Evolutionary conservation across 208 protist genomes (phyloP), one percentile per base, ranked within the genome.

Genomic region (Vickermania ingenoplastis): DNA sequence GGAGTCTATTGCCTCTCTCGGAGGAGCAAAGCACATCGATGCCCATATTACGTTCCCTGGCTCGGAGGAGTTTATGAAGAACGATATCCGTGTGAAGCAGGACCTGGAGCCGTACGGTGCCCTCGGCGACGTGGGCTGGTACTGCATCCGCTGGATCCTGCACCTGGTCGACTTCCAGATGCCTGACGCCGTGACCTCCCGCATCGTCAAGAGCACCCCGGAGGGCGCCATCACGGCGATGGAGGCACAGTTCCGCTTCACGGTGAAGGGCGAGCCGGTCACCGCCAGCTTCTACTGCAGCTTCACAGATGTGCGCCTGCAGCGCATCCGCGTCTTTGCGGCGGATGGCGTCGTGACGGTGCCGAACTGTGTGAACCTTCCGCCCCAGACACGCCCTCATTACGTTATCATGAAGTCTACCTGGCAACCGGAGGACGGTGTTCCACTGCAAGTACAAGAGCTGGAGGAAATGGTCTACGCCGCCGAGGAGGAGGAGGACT

Each of bases 111-210:
- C 80, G 29, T 62, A 79, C n/a, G 80, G 83, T 22, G 79, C 73
- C 2, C 67, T 91, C 13, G 80, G 83, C 11, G 80, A 91, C 57
- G 59, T 85, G 60, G 83, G 83, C 4, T 91, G 83, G 83, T 88
- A 91, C 70, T 81, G 74, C 59, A 75, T 91, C 21, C 79, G 83
- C 28, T 74, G 71, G 67, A 77, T 85, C 26, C 59, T 88, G 59
- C 83, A 88, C 56, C 26, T 86, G 13, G 53, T 88, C 53, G 59
- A 86, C 57, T 88, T 87, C 57, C 56, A 65, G 5, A 57, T 86
- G 3, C 80, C 80, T 13, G 68, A 57, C 1, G 56, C 60, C n/a
- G 80, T 87, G 11, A 59, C 72, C 2, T 77, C 74, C 1, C 69
- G 77, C 21, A 65, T 91, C 24, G 66, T 69, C 17, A 68, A 76